phyloP scores from a whole-genome alignment of 2,329 filamentous ascomycete genomes.

The Alternaria sp. region DNA sequence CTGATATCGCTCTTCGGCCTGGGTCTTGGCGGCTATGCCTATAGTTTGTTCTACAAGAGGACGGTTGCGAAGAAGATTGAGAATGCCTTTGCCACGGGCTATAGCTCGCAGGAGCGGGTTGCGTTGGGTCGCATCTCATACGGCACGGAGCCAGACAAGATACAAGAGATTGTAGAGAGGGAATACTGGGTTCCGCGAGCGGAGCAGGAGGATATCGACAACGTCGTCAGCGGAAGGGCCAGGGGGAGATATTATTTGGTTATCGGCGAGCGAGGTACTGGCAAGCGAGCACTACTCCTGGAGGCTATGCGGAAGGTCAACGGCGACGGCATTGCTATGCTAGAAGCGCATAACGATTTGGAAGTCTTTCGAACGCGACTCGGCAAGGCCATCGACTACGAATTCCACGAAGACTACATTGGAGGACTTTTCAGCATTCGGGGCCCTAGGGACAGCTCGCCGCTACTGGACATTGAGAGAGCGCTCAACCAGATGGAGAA shows the following conservation, averaged over 20 bases:
- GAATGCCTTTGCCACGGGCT: conserved; percentile 43
- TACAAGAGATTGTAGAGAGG: conserved; percentile 46
- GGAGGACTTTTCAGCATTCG: conserved; percentile 92
- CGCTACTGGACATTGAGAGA: conserved; percentile 91
- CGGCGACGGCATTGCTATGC: conserved; percentile 88
- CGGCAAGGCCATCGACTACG: conserved; percentile 92
- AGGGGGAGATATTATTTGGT: conserved; percentile 88
- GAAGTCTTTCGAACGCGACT: conserved; percentile 94
- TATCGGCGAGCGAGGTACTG: conserved; percentile 92
- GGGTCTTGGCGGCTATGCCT: conserved; percentile 43
- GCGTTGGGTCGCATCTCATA: conserved; percentile 39
- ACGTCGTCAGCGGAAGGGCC: conserved; percentile 75
- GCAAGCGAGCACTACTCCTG: conserved; percentile 92
- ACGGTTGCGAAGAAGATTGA: conserved; percentile 42
- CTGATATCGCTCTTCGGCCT: conserved; percentile 44
- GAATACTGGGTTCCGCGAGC: conserved; percentile 81
- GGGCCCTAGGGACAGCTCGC: conserved; percentile 88
- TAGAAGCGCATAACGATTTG: conserved; percentile 91
- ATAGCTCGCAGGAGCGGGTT: conserved; percentile 44
- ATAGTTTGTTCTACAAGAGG: conserved; percentile 43
- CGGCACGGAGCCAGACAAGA: conserved; percentile 31
- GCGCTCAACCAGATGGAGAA: conserved; percentile 98
- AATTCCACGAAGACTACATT: conserved; percentile 97
- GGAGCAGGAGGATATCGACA: conserved; percentile 80
- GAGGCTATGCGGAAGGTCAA: conserved; percentile 93